Percentiles rank a stretch among this genome's conserved stretches.
These are phyloP conservation scores for Avena insularis DNA, from an alignment of 176 grass and related monocot species.

Conservation along the genomic window DNA sequence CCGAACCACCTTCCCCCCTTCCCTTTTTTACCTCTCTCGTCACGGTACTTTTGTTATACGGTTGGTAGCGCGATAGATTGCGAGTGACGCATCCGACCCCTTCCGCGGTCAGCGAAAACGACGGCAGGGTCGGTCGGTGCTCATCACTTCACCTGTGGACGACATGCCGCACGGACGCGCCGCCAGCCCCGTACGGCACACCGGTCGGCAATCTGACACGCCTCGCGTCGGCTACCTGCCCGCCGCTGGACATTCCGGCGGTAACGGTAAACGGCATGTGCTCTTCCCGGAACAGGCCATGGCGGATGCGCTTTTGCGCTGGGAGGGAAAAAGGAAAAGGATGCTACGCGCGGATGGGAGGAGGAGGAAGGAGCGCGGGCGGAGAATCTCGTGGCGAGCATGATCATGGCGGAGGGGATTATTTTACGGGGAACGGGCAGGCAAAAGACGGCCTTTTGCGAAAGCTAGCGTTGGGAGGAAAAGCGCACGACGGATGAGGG, in stretches of 20 bases:
- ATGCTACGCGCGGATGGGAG: too few relatives aligned
- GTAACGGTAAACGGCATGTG: slow-evolving; percentile 18
- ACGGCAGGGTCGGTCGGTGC: neutral
- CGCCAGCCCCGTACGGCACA: neutral
- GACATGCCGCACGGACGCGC: slow-evolving; percentile 7
- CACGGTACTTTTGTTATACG: neutral
- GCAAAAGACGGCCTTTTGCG: slow-evolving; percentile 50
- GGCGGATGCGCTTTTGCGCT: neutral
- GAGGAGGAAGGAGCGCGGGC: slow-evolving; percentile 1
- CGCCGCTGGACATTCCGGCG: neutral
- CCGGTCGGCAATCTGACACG: neutral
- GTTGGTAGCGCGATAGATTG: slow-evolving; percentile 28
- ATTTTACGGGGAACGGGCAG: slow-evolving; percentile 1
- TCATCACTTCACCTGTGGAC: neutral
- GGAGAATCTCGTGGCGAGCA: slow-evolving; percentile 39
- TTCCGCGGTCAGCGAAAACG: slow-evolving; percentile 28
- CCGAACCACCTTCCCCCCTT: neutral
- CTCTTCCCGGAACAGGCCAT: neutral
- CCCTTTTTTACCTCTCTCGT: neutral
- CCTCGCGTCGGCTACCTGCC: neutral
- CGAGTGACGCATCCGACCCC: slow-evolving; percentile 5
- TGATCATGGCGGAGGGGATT: slow-evolving; percentile 39
- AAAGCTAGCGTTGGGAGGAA: neutral
- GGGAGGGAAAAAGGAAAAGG: neutral
- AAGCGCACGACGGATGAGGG: slow-evolving; percentile 11